Evolutionary conservation across 129 eudicot genomes (phyloP).

Genomic region (Kitagawia praeruptora): DNA sequence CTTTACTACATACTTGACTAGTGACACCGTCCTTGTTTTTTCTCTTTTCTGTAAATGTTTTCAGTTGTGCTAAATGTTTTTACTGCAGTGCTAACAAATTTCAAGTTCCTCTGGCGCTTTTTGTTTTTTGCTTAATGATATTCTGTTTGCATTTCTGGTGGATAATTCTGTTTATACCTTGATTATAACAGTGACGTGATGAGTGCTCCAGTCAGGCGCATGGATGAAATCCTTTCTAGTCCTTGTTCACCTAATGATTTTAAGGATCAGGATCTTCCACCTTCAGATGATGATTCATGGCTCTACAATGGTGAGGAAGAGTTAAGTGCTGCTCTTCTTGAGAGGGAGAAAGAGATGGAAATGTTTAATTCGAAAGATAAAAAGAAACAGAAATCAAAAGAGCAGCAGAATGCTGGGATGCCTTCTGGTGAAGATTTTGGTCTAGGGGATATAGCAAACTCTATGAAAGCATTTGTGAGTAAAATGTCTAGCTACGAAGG

Average conservation of each 20-base stretch:
- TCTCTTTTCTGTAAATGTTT: background rate
- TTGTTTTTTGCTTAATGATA: background rate
- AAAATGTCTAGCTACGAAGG: slow-evolving; percentile 79
- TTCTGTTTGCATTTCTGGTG: background rate
- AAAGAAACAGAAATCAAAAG: slow-evolving; percentile 56
- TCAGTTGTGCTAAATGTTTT: background rate
- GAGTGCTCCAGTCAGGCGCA: slow-evolving; percentile 73
- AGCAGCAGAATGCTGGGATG: slow-evolving; percentile 39
- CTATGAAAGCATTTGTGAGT: slow-evolving; percentile 70
- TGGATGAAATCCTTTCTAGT: slow-evolving; percentile 70
- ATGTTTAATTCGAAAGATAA: slow-evolving; percentile 34
- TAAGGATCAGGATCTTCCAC: slow-evolving; percentile 49
- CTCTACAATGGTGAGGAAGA: slow-evolving; percentile 91
- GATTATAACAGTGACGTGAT: slow-evolving; percentile 53
- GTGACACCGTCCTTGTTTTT: background rate
- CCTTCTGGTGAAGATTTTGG: slow-evolving; percentile 47
- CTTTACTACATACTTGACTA: background rate
- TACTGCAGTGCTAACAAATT: slow-evolving; percentile 5
- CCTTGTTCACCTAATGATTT: slow-evolving; percentile 50
- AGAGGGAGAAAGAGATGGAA: slow-evolving; percentile 86
- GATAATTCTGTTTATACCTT: slow-evolving; percentile 5
- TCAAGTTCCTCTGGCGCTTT: background rate
- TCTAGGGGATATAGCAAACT: slow-evolving; percentile 70
- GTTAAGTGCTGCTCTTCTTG: slow-evolving; percentile 69
- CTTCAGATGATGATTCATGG: slow-evolving; percentile 95